phyloP scores from a whole-genome alignment of 1,139 yeast genomes.

The Zygosaccharomyces sapae region DNA sequence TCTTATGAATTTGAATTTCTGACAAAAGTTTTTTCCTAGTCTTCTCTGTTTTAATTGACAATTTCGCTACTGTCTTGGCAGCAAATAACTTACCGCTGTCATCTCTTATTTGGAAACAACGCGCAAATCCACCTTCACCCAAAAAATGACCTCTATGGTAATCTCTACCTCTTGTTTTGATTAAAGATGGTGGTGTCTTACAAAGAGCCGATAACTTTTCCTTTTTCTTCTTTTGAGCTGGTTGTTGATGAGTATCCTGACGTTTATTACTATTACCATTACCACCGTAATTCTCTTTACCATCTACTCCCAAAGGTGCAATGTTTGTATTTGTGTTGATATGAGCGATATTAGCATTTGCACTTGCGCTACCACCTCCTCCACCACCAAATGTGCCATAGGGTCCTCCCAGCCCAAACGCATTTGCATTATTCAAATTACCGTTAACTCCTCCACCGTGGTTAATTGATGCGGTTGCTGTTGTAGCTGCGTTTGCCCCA shows the following conservation, averaged over 20 bases:
- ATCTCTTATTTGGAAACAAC: constrained; percentile 95
- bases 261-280: constrained; percentile 13
- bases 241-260: constrained; percentile 28
- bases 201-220: constrained; percentile 85
- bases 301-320: constrained; percentile 13
- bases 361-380: constrained; percentile 3
- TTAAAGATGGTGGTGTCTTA: constrained; percentile 91
- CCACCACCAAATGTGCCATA: not conserved
- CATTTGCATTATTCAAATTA: not conserved
- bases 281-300: constrained; percentile 21
- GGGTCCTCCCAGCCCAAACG: not conserved
- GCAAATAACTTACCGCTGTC: constrained; percentile 84
- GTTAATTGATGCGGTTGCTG: constrained; percentile 1
- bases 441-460: constrained; percentile 1
- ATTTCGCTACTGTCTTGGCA: constrained; percentile 97
- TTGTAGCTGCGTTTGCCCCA: not conserved
- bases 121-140: constrained; percentile 99
- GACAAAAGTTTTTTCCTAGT: constrained; percentile 84
- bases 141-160: constrained; percentile 86
- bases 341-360: constrained; percentile 5
- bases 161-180: constrained; percentile 84
- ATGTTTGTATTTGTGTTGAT: constrained; percentile 4
- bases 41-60: constrained; percentile 85
- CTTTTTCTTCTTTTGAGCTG: constrained; percentile 57
- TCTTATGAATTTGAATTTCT: constrained; percentile 92